A percentile compares a stretch with the other conserved stretches of the same genome.
phyloP scores from a whole-genome alignment of 2,329 filamentous ascomycete genomes.

The Penicillium paneum region DNA sequence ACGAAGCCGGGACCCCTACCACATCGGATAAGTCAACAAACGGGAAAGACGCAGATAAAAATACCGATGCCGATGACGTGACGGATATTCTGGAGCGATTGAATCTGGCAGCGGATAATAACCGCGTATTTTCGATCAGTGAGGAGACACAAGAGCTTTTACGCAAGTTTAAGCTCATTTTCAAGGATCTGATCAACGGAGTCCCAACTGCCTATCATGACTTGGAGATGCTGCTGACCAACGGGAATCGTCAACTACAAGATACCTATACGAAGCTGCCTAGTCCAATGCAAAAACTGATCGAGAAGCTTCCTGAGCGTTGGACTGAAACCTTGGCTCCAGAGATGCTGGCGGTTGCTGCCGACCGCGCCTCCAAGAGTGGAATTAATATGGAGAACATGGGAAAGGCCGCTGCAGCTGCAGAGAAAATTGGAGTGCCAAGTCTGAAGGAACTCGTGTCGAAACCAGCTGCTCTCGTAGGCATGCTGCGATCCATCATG shows the following conservation, averaged over 20 bases:
- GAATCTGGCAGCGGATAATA: slow-evolving; percentile 78
- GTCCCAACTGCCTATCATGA: slow-evolving; percentile 92
- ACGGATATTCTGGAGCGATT: slow-evolving; percentile 76
- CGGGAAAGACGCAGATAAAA: slow-evolving; percentile 48
- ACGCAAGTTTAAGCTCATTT: slow-evolving; percentile 78
- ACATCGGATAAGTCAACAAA: slow-evolving; percentile 25
- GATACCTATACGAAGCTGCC: slow-evolving; percentile 68
- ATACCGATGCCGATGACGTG: slow-evolving; percentile 70
- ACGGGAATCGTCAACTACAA: slow-evolving; percentile 62
- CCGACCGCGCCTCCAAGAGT: slow-evolving; percentile 61
- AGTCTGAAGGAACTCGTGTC: slow-evolving; percentile 76
- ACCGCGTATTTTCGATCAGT: slow-evolving; percentile 80
- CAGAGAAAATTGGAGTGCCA: slow-evolving; percentile 64
- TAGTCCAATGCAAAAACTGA: slow-evolving; percentile 75
- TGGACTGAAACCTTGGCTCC: slow-evolving; percentile 72
- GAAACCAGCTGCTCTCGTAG: slow-evolving; percentile 80
- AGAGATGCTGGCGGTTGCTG: slow-evolving; percentile 74
- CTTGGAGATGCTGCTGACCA: slow-evolving; percentile 66
- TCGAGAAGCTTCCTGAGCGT: slow-evolving; percentile 79
- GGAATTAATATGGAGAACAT: slow-evolving; percentile 57
- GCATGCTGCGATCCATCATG: slow-evolving; percentile 85
- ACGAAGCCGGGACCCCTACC: slow-evolving; percentile 4
- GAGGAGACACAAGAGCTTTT: slow-evolving; percentile 79
- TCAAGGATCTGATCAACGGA: slow-evolving; percentile 88
- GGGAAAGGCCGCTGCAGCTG: slow-evolving; percentile 53